A percentile compares a stretch with the other conserved stretches of the same genome.
These are phyloP conservation scores for Glebionis coronaria DNA, from an alignment of 129 eudicot genomes.

Conservation along the genomic window DNA sequence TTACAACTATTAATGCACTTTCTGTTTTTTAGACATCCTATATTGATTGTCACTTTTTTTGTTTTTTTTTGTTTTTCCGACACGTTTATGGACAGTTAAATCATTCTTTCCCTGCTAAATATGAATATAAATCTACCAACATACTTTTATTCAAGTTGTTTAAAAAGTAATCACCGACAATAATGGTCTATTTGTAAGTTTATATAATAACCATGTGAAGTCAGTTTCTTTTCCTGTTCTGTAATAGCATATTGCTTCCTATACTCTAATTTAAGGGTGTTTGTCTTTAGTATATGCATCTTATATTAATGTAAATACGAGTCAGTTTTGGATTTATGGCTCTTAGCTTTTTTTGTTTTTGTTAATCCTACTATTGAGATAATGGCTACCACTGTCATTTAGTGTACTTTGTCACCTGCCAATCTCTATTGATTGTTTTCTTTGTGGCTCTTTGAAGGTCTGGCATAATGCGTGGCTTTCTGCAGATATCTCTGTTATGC, in stretches of 20 bases:
- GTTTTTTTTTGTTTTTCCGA: neutral
- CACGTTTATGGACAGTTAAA: neutral
- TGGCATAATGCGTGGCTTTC: too few species aligned
- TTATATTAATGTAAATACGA: too few species aligned
- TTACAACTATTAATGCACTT: conserved; percentile 19
- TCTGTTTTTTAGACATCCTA: conserved; percentile 4
- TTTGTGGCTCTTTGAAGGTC: too few species aligned
- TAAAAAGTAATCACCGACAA: neutral
- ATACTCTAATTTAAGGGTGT: neutral
- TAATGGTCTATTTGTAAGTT: neutral
- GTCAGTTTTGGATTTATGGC: too few species aligned
- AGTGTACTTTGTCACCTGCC: too few species aligned
- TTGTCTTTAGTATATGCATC: too few species aligned
- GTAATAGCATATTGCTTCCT: neutral
- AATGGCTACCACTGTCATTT: too few species aligned
- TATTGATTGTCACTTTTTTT: conserved; percentile 7
- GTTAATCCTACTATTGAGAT: too few species aligned
- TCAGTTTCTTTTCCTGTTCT: too few species aligned
- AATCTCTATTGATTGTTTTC: too few species aligned
- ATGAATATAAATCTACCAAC: conserved; percentile 3
- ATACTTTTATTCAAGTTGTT: neutral
- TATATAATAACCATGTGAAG: neutral
- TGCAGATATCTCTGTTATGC: too few species aligned
- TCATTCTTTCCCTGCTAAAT: conserved; percentile 1
- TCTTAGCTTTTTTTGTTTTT: too few species aligned